These are phyloP conservation scores for Penicillium crustosum DNA, from an alignment of 2,329 filamentous ascomycete species.

Conservation along the genomic window DNA sequence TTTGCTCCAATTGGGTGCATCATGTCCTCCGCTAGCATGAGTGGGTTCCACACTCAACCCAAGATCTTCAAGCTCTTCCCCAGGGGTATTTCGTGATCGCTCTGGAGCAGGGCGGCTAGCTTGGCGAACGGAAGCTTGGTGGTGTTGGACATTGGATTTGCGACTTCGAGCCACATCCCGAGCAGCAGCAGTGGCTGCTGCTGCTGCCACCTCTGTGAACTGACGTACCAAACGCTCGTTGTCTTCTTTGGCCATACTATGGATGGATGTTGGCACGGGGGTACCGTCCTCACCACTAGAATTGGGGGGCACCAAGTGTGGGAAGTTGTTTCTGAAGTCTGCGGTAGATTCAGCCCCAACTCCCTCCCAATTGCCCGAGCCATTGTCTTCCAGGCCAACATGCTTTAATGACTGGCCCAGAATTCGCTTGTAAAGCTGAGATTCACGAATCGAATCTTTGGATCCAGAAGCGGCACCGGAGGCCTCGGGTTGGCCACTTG, in stretches of 20 bases:
- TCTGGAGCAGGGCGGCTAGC: conserved; percentile 41
- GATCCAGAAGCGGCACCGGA: conserved; percentile 48
- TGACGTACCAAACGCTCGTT: conserved; percentile 79
- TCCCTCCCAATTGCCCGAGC: conserved; percentile 41
- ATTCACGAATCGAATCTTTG: conserved; percentile 74
- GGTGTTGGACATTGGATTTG: conserved; percentile 46
- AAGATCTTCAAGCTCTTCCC: conserved; percentile 50
- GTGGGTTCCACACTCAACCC: conserved; percentile 42
- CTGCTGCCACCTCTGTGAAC: conserved; percentile 90
- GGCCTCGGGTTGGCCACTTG: conserved; percentile 31
- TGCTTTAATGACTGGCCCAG: conserved; percentile 86
- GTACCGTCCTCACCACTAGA: conserved; percentile 46
- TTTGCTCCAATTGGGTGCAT: conserved; percentile 97
- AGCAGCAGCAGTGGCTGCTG: conserved; percentile 82
- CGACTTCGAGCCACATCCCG: conserved; percentile 65
- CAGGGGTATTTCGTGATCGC: conserved; percentile 33
- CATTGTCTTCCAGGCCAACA: conserved; percentile 66
- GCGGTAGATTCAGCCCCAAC: conserved; percentile 23
- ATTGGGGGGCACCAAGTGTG: conserved; percentile 77
- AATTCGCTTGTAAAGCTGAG: conserved; percentile 88
- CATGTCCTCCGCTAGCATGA: conserved; percentile 69
- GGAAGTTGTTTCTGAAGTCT: conserved; percentile 43
- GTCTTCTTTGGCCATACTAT: conserved; percentile 76
- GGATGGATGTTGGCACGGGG: conserved; percentile 35
- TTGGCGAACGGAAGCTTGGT: conserved; percentile 31